A percentile compares a stretch with the other conserved stretches of the same genome.
These are phyloP conservation scores for Aspergillus japonicus DNA, from an alignment of 2,329 filamentous ascomycete species.

Conservation along the genomic window DNA sequence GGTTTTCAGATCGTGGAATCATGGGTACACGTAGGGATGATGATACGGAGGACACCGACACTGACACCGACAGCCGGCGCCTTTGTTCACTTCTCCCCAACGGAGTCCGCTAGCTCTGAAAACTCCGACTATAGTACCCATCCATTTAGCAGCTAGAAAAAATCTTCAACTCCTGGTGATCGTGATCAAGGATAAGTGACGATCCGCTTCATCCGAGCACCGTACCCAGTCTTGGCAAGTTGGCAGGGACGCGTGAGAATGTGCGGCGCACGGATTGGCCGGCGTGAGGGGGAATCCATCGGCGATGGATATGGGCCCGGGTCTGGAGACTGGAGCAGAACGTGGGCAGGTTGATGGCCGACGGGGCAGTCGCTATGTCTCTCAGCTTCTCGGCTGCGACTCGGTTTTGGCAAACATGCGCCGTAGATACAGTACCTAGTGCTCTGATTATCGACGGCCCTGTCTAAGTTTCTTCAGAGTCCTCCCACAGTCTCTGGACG, in stretches of 20 bases:
- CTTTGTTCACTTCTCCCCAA: neutral
- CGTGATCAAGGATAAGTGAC: neutral
- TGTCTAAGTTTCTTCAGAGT: neutral
- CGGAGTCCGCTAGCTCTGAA: neutral
- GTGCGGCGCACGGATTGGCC: constrained; percentile 7
- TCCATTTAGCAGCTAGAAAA: neutral
- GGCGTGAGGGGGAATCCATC: constrained; percentile 2
- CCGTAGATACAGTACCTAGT: neutral
- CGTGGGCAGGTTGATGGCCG: constrained; percentile 1
- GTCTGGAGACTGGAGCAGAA: constrained; percentile 2
- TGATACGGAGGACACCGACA: neutral
- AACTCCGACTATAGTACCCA: no score
- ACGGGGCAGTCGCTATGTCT: neutral
- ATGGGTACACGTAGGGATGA: neutral
- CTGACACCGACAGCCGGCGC: neutral
- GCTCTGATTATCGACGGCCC: neutral
- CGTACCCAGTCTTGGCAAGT: neutral
- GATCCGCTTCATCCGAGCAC: neutral
- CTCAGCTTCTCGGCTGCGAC: neutral
- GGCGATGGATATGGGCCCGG: neutral
- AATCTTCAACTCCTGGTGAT: neutral
- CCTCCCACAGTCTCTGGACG: neutral
- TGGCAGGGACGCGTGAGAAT: constrained; percentile 3
- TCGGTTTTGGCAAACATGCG: neutral
- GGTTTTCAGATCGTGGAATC: neutral